These are phyloP conservation scores for Fusarium buxicola DNA, from an alignment of 2,329 filamentous ascomycete genomes.

Conservation along the genomic window DNA sequence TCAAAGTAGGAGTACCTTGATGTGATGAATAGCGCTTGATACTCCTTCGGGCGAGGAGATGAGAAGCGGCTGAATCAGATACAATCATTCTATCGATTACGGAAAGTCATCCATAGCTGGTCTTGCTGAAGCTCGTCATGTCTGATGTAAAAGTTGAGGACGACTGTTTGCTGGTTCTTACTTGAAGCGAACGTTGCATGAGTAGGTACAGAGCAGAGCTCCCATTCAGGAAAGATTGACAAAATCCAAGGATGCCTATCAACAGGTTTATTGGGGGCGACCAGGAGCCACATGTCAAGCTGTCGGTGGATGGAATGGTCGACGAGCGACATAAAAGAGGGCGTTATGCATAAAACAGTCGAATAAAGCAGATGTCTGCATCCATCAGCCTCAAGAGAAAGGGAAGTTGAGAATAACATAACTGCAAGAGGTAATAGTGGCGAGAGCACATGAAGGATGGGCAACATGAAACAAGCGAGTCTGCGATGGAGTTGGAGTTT, in stretches of 20 bases:
- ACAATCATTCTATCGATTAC: background rate
- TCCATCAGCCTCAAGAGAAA: too few relatives aligned
- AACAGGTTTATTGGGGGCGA: constrained; percentile 16
- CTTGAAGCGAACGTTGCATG: constrained; percentile 21
- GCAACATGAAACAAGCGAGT: constrained; percentile 27
- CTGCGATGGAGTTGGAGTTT: constrained; percentile 30
- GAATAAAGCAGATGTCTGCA: too few relatives aligned
- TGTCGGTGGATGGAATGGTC: constrained; percentile 13
- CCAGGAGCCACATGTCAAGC: constrained; percentile 23
- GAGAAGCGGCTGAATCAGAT: background rate
- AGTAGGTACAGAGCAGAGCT: constrained; percentile 15
- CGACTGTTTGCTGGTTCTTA: constrained; percentile 10
- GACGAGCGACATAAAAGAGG: constrained; percentile 13
- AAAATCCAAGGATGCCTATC: background rate
- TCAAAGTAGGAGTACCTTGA: background rate
- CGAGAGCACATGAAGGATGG: constrained; percentile 17
- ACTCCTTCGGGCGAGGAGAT: background rate
- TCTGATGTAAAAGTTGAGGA: constrained; percentile 5
- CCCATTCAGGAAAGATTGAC: constrained; percentile 13
- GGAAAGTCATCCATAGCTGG: background rate
- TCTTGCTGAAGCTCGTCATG: constrained; percentile 7
- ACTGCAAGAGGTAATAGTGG: constrained; percentile 6
- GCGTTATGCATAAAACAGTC: constrained; percentile 12
- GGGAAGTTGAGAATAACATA: too few relatives aligned
- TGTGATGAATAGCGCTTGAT: background rate